Percentiles rank a stretch among this genome's conserved stretches.
Evolutionary conservation across 371 early-diverging fungal species (phyloP).

Genomic region (Lichtheimia hyalospora): DNA sequence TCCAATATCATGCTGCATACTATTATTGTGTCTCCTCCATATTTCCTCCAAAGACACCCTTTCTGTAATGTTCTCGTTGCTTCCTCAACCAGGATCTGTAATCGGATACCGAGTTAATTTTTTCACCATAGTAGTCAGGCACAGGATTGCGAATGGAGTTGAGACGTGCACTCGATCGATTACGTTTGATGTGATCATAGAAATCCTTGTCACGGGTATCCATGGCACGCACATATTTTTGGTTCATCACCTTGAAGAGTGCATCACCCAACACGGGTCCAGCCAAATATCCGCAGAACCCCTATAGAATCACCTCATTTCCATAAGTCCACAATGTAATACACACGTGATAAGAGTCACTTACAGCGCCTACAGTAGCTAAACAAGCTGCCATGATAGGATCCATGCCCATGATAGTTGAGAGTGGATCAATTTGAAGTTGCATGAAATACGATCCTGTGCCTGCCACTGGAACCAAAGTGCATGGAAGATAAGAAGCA

Average conservation of each 20-base stretch:
- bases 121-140: constrained; percentile 94
- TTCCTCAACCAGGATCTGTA: constrained; percentile 90
- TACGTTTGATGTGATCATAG: constrained; percentile 74
- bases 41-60: constrained; percentile 64
- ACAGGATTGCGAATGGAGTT: constrained; percentile 80
- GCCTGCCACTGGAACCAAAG: constrained; percentile 55
- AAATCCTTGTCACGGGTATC: constrained; percentile 78
- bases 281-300: constrained; percentile 63
- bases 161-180: constrained; percentile 77
- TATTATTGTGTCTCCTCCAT: constrained; percentile 14
- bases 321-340: too few species aligned
- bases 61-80: constrained; percentile 79
- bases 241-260: constrained; percentile 63
- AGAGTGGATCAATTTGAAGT: constrained; percentile 77
- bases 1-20: neutral
- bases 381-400: constrained; percentile 67
- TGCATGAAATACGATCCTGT: constrained; percentile 72
- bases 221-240: constrained; percentile 54
- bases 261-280: constrained; percentile 72
- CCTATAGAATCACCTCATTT: constrained; percentile 21
- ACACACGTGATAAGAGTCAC: constrained; percentile 7
- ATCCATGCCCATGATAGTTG: constrained; percentile 77
- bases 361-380: constrained; percentile 57
- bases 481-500: constrained; percentile 62
- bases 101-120: constrained; percentile 79